These are phyloP conservation scores for Podospora pseudoanserina DNA, from an alignment of 495 filamentous ascomycete genomes.

Conservation along the genomic window DNA sequence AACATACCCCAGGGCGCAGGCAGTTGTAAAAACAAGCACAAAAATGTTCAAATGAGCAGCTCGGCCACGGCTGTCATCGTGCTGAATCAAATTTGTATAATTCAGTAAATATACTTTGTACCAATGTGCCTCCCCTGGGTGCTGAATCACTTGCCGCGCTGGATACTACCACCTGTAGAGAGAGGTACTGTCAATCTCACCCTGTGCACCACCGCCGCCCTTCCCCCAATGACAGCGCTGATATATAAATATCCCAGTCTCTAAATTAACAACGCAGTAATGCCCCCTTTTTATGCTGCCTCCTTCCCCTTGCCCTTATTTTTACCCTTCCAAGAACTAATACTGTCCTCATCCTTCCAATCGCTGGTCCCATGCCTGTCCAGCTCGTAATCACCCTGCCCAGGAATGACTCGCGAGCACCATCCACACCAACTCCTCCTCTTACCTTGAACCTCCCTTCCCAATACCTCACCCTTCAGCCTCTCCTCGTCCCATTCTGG, in stretches of 20 bases:
- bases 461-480: conserved; percentile 50
- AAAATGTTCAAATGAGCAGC: background rate
- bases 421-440: conserved; percentile 65
- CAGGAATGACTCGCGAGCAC: conserved; percentile 59
- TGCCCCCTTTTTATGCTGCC: background rate
- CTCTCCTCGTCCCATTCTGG: conserved; percentile 78
- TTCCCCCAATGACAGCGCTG: background rate
- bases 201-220: background rate
- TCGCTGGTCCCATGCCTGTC: conserved; percentile 12
- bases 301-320: conserved; percentile 7
- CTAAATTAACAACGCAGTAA: background rate
- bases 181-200: background rate
- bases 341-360: background rate
- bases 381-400: conserved; percentile 34
- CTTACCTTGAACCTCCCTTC: conserved; percentile 51
- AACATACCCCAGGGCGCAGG: background rate
- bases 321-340: conserved; percentile 8
- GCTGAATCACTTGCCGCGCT: background rate
- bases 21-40: background rate
- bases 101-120: background rate
- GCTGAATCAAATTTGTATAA: background rate
- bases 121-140: background rate
- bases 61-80: background rate
- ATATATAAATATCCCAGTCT: background rate
- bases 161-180: background rate